Evolutionary conservation across 140 eudicot genomes (phyloP).

Genomic region (Bidens hawaiensis): DNA sequence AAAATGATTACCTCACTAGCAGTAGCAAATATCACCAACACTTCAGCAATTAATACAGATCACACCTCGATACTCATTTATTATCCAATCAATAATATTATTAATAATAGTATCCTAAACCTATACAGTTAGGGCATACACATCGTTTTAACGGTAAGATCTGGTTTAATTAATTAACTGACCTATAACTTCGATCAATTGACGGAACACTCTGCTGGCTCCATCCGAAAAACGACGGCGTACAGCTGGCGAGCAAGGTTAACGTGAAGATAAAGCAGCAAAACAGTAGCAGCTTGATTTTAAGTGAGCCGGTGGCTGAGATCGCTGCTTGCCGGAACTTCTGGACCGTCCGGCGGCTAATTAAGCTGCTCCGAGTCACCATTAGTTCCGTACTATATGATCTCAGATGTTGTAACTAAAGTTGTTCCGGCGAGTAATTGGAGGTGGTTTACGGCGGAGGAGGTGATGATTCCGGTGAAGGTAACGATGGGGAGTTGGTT

Average conservation of each 20-base stretch:
- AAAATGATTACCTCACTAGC: neutral
- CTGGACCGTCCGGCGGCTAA: slow-evolving; percentile 59
- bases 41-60: slow-evolving; percentile 17
- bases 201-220: slow-evolving; percentile 25
- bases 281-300: slow-evolving; percentile 55
- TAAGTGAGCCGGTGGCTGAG: slow-evolving; percentile 56
- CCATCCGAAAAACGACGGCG: slow-evolving; percentile 60
- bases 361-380: slow-evolving; percentile 42
- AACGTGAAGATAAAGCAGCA: slow-evolving; percentile 43
- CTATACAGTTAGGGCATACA: no score
- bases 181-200: slow-evolving; percentile 44
- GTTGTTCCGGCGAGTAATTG: neutral
- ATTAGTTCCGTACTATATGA: slow-evolving; percentile 17
- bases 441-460: neutral
- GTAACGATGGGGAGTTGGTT: neutral
- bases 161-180: slow-evolving; percentile 1
- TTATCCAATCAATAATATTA: neutral
- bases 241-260: slow-evolving; percentile 40
- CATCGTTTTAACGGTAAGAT: neutral
- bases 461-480: neutral
- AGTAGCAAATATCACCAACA: no score
- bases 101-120: no score
- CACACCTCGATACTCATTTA: slow-evolving; percentile 10
- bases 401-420: neutral
- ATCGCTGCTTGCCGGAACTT: slow-evolving; percentile 51